Base-by-base conservation (phyloP, 257 asterid species). In the Nicotiana sylvestris region DNA sequence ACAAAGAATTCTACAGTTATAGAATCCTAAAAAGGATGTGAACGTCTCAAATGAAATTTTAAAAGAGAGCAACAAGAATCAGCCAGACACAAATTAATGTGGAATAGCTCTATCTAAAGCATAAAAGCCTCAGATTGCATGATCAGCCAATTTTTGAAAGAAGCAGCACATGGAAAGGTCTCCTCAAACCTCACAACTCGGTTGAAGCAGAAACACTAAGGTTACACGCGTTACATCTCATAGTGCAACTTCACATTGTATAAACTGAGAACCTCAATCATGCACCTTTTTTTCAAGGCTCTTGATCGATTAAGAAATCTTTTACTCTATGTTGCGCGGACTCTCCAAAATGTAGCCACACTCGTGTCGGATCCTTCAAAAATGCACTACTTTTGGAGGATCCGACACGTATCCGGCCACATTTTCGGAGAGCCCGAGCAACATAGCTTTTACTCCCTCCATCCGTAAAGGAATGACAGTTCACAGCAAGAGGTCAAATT, bases 1-100 rank as follows among this genome's bases (percentile, higher is more conserved):
- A 85, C 77, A 76, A 84, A 83, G 64, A 51, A 35, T 51, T 51
- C 16, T 51, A 76, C 5, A 76, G 43, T 49, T 76, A 76, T 21
- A 3, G 15, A 10, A 60, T 70, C 57, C 61, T 18, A 39, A 5
- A 2, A 12, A 49, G 16, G 64, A 51, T 0, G 12, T 3, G 16
- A 74, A 7, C 29, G 27, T 74, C 80, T 35, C 62, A 49, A 49
- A 74, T 15, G 64, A 51, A 74, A 74, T 61, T 49, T 37, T 49
- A 49, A 74, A 51, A 76, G 64, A 49, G 46, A 76, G 62, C 27
- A 76, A 27, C 57, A 15, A 49, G 62, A 74, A 76, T 51, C 43
- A 76, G 46, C 46, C 6, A 27, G 64, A 2, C 29, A n/a, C 17
- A 51, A 35, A 15, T 74, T 21, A 74, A 7, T 76, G 43, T 51